Evolutionary conservation across 345 rosid species (phyloP).

Genomic region (Lepidium africanum): DNA sequence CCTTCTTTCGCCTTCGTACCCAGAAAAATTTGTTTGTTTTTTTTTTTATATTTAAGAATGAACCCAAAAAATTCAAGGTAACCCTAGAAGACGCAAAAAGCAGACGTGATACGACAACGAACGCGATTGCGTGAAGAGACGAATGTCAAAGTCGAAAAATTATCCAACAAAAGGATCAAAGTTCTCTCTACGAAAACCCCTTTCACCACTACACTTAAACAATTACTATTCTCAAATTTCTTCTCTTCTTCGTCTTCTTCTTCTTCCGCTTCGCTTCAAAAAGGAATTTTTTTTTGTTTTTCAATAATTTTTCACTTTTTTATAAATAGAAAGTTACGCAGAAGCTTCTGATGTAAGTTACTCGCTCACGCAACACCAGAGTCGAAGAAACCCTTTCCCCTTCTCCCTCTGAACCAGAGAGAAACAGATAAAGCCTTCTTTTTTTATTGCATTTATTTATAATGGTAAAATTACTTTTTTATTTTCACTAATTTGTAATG

Average conservation of each 20-base stretch:
- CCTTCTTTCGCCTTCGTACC: conserved; percentile 10
- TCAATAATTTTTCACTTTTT: background rate
- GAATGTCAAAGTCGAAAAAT: conserved; percentile 27
- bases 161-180: conserved; percentile 19
- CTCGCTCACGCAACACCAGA: conserved; percentile 32
- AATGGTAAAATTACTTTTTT: background rate
- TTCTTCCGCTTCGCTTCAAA: conserved; percentile 9
- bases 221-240: background rate
- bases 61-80: background rate
- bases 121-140: conserved; percentile 51
- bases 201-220: background rate
- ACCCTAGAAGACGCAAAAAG: conserved; percentile 28
- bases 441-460: background rate
- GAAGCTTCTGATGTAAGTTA: conserved; percentile 42
- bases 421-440: conserved; percentile 16
- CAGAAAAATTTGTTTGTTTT: background rate
- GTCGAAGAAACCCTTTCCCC: conserved; percentile 26
- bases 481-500: too few relatives aligned
- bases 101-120: conserved; percentile 30
- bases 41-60: background rate
- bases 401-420: conserved; percentile 10
- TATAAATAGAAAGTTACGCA: conserved; percentile 22
- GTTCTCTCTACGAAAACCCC: conserved; percentile 52
- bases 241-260: conserved; percentile 4
- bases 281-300: background rate